phyloP scores from a whole-genome alignment of 2,329 filamentous ascomycete species.

The Aspergillus sp. region DNA sequence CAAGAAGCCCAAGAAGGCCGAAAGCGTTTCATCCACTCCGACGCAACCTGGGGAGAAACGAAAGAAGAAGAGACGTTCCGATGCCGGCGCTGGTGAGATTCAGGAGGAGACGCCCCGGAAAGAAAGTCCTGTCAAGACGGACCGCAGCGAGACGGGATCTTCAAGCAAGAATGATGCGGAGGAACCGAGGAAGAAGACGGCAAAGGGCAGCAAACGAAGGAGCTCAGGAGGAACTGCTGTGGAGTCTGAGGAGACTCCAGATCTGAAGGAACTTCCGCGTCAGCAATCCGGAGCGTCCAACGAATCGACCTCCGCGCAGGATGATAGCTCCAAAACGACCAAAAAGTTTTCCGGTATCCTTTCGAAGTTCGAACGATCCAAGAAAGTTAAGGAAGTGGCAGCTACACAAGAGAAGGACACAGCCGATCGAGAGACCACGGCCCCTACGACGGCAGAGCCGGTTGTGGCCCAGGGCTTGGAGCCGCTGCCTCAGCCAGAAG shows the following conservation, averaged over 20 bases:
- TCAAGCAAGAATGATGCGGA: conserved; percentile 20
- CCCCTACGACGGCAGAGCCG: conserved; percentile 23
- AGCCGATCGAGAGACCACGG: conserved; percentile 8
- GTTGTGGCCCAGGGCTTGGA: conserved; percentile 60
- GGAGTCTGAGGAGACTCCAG: conserved; percentile 20
- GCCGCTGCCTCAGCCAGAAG: conserved; percentile 72
- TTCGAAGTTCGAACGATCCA: conserved; percentile 41
- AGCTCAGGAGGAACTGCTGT: conserved; percentile 15
- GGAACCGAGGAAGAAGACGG: conserved; percentile 30
- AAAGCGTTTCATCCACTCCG: conserved; percentile 16
- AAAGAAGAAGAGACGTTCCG: conserved; percentile 25
- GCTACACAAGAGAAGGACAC: conserved; percentile 13
- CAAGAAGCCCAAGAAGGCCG: conserved; percentile 38
- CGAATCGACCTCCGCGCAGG: neutral
- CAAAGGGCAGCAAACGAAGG: conserved; percentile 37
- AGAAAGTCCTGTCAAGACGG: conserved; percentile 28
- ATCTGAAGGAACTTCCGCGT: conserved; percentile 21
- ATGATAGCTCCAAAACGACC: conserved; percentile 13
- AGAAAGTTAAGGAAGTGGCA: conserved; percentile 19
- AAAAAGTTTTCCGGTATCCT: conserved; percentile 38
- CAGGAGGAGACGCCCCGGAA: conserved; percentile 30
- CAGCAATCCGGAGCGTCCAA: neutral
- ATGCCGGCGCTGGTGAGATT: conserved; percentile 22
- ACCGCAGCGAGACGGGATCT: conserved; percentile 25
- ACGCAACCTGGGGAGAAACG: conserved; percentile 30